Conservation (phyloP, 345 rosid species). For the Eucalyptus pauciflora region DNA sequence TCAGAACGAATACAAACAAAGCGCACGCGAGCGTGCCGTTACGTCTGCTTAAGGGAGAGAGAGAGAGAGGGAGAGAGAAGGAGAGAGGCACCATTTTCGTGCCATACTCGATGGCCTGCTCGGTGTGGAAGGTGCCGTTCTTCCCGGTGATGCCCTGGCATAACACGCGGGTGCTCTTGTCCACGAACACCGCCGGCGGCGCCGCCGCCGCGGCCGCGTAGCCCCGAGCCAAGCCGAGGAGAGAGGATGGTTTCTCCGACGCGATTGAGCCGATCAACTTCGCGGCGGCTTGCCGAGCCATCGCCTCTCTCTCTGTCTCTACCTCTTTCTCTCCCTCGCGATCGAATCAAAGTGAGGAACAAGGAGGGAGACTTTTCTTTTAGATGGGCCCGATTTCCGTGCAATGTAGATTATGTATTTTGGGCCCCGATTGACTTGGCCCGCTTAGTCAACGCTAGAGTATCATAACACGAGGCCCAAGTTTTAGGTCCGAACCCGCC, state of each 20-base stretch:
- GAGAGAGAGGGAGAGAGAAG: neutral
- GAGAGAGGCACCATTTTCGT: constrained; percentile 60
- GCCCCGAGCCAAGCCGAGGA: constrained; percentile 12
- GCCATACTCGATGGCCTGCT: constrained; percentile 94
- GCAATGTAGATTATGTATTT: neutral
- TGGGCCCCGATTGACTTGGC: neutral
- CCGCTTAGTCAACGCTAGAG: neutral
- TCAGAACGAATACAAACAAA: neutral
- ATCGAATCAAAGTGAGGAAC: neutral
- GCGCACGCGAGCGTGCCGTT: neutral
- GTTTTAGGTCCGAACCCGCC: neutral
- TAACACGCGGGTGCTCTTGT: constrained; percentile 77
- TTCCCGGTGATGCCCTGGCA: constrained; percentile 98
- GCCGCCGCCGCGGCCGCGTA: constrained; percentile 56
- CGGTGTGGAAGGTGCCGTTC: constrained; percentile 91
- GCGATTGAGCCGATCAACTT: constrained; percentile 25
- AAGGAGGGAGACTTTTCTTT: neutral
- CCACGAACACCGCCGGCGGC: constrained; percentile 77
- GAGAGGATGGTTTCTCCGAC: constrained; percentile 4
- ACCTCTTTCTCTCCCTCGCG: neutral
- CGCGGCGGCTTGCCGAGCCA: constrained; percentile 33
- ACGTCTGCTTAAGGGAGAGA: neutral
- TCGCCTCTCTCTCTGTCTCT: neutral
- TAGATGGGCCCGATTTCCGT: neutral
- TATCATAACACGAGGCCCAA: neutral